Evolutionary conservation across 2,329 filamentous ascomycete species (phyloP).

Genomic region (Talaromyces sp.): DNA sequence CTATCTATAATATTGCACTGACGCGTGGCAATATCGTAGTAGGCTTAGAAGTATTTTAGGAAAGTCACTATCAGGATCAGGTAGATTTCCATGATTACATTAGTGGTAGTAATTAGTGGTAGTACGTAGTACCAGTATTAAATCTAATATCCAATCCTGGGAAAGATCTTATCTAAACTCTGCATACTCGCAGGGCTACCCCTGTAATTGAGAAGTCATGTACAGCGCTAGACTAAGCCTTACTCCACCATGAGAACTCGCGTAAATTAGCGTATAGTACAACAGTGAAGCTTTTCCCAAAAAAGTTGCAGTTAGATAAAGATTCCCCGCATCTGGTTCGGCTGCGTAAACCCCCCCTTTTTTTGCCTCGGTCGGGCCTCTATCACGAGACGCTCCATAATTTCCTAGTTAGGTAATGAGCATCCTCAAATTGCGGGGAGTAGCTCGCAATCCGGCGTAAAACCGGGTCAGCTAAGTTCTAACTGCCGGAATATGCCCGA

Average conservation of each 20-base stretch:
- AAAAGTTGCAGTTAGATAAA: not conserved
- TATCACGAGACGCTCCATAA: not conserved
- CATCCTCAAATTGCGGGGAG: not conserved
- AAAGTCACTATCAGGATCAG: slow-evolving; percentile 49
- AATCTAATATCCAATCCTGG: too few relatives aligned
- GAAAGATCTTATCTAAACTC: too few relatives aligned
- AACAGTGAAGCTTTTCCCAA: not conserved
- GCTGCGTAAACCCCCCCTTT: not conserved
- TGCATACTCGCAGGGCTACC: not conserved
- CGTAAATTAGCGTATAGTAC: not conserved
- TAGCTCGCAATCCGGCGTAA: not conserved
- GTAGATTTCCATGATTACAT: slow-evolving; percentile 13
- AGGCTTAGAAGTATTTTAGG: slow-evolving; percentile 52
- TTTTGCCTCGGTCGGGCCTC: not conserved
- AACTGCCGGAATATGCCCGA: not conserved
- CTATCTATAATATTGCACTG: not conserved
- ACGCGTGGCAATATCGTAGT: slow-evolving; percentile 21
- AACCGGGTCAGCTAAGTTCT: not conserved
- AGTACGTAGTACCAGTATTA: too few relatives aligned
- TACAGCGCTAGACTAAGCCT: not conserved
- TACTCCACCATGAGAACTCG: not conserved
- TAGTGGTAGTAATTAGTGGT: not conserved
- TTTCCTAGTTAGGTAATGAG: not conserved
- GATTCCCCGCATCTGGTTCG: not conserved
- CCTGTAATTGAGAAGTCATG: not conserved